Evolutionary conservation across 2,329 filamentous ascomycete species (phyloP), one percentile per base, ranked within the genome.

Genomic region (Alternaria gaisen): DNA sequence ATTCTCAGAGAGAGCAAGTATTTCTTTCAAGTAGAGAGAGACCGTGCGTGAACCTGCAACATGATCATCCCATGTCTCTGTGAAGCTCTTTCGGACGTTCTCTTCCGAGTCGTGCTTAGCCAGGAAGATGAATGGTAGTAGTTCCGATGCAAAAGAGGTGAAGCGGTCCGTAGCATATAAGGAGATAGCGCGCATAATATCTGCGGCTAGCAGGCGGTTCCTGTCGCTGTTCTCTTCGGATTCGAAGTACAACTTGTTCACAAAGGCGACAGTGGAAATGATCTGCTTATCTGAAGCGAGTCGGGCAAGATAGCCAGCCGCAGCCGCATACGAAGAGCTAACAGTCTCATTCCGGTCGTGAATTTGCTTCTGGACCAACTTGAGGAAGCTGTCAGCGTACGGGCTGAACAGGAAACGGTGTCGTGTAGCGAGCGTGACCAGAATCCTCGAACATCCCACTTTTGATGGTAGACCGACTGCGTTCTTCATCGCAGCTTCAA

Each of bases 261-360:
- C 81, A 69, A 85, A 87, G 5, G 81, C 72, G 47, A 86, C 82
- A 4, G 86, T 84, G 41, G 83, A 80, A 22, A 88, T 72, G 14
- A 89, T 80, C 64, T 85, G 84, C 64, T 86, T 84, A 66, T 88
- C 85, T 1, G 85, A 84, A n/a, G 86, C 86, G 11, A 87, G 72
- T 20, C 87, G 88, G 68, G 95, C 85, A 56, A 98, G 84, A 75
- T 98, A 98, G 0, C 94, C 95, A 22, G 93, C 87, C 3, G 94
- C 90, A 54, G 89, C 89, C 20, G 94, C 94, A 76, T 97, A 99
- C 2, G 91, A 91, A 63, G 91, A 90, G 73, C 91, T 94, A 58
- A 97, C 94, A 18, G 96, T 95, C 69, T 97, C 93, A 73, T 99
- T 99, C 65, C 91, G 90, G 76, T 99, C 95, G 51, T 97, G 85